Base-by-base conservation (phyloP, 2,329 filamentous ascomycete genomes). In the Alternaria sp. region DNA sequence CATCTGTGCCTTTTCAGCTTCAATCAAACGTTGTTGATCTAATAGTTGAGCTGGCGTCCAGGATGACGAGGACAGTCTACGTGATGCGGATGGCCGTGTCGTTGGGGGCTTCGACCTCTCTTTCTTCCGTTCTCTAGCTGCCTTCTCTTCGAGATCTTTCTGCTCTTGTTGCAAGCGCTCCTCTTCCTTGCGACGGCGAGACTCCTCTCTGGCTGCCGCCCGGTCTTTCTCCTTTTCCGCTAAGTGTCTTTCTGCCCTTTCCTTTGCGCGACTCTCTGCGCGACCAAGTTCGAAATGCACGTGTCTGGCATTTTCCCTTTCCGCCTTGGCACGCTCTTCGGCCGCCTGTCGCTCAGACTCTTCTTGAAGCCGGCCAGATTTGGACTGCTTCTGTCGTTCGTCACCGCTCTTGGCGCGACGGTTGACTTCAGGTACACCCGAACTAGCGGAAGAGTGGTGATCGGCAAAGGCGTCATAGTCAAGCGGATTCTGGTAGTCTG, bases 241-340 rank as follows among this genome's bases (percentile, higher is more conserved):
- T 26, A 56, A 46, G n/a, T 34, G 56, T 4, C 56, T 65, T 44
- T 75, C 67, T 2, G 54, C 60, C 21, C 71, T 60, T 29, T 71
- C 64, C 5, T 67, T 52, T 5, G 58, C 66, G 33, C 71, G 61
- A 2, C 49, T 54, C n/a, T 72, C 61, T 17, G 65, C 56, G 10
- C 73, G 71, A 31, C 57, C 67, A 17, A 66, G 52, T 36, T 73
- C 68, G 24, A 76, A 73, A 4, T 63, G 61, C 17, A 74, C 73
- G 28, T 71, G 64, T 50, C 70, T 70, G 23, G 45, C 36, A 28
- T 69, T 69, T 33, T 74, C 69, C 24, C 67, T 69, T 29, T 74
- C 69, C 24, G 62, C 60, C 26, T 61, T 56, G 3, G 42, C 54
- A 13, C 58, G 11, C 0, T 56, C 53, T 11, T 69, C 61, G 5